A percentile compares a stretch with the other conserved stretches of the same genome.
Conservation (phyloP, 2,329 filamentous ascomycete genomes). For the Thermomyces lanuginosus region DNA sequence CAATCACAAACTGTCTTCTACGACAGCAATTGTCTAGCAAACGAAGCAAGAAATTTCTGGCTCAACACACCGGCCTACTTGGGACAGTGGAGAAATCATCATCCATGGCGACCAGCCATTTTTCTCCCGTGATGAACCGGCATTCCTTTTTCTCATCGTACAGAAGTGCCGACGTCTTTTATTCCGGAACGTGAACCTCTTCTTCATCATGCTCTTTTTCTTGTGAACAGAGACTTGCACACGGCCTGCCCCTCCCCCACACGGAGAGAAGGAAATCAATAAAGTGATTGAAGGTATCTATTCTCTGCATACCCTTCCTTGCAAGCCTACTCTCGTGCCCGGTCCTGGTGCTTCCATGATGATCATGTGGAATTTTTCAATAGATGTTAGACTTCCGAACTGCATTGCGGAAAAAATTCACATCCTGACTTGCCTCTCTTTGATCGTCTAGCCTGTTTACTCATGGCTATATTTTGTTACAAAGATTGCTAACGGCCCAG, state of each 20-base stretch:
- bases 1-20: no score
- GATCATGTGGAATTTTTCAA: slow-evolving; percentile 26
- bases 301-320: background rate
- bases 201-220: no score
- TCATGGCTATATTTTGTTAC: background rate
- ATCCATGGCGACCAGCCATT: background rate
- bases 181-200: background rate
- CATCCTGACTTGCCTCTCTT: slow-evolving; percentile 4
- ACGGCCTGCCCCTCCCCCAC: no score
- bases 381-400: slow-evolving; percentile 36
- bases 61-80: no score
- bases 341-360: slow-evolving; percentile 26
- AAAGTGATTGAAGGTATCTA: no score
- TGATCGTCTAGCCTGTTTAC: no score
- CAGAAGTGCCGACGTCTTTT: no score
- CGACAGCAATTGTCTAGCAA: no score
- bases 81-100: no score
- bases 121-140: background rate
- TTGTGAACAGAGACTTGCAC: no score
- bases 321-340: background rate
- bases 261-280: no score
- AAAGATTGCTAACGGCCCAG: background rate
- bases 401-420: slow-evolving; percentile 27
- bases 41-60: no score
- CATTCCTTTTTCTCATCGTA: background rate